These are phyloP conservation scores for Castanospermum australe DNA, from an alignment of 306 rosid genomes.

Conservation along the genomic window DNA sequence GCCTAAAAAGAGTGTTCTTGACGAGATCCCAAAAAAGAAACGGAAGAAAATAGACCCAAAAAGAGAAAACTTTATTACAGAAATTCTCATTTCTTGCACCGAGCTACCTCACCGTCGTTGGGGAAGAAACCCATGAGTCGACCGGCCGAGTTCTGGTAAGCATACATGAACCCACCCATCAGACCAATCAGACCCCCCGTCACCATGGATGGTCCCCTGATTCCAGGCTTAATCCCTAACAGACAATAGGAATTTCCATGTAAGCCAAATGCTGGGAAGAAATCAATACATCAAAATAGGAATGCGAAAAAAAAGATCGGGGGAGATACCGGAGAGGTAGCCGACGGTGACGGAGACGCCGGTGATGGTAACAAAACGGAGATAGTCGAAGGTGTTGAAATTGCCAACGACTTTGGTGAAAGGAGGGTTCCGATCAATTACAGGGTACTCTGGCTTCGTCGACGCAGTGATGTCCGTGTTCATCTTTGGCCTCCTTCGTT, in stretches of 20 bases:
- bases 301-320: background rate
- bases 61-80: background rate
- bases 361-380: conserved; percentile 82
- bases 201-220: conserved; percentile 93
- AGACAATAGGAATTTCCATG: background rate
- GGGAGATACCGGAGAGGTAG: conserved; percentile 68
- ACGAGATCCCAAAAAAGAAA: background rate
- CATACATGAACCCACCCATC: conserved; percentile 97
- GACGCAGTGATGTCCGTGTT: conserved; percentile 94
- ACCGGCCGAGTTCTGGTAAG: conserved; percentile 91
- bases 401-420: conserved; percentile 84
- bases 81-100: conserved; percentile 61
- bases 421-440: conserved; percentile 93
- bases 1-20: background rate
- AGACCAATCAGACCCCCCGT: conserved; percentile 89
- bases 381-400: conserved; percentile 80
- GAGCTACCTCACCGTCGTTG: conserved; percentile 86
- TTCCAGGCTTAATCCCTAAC: conserved; percentile 92
- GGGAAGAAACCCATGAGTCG: conserved; percentile 94
- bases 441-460: conserved; percentile 82
- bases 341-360: conserved; percentile 97
- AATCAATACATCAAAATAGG: background rate
- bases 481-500: conserved; percentile 42
- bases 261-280: background rate
- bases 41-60: background rate